phyloP scores from a whole-genome alignment of 371 early-diverging fungal genomes.

The Mortierella sp. region DNA sequence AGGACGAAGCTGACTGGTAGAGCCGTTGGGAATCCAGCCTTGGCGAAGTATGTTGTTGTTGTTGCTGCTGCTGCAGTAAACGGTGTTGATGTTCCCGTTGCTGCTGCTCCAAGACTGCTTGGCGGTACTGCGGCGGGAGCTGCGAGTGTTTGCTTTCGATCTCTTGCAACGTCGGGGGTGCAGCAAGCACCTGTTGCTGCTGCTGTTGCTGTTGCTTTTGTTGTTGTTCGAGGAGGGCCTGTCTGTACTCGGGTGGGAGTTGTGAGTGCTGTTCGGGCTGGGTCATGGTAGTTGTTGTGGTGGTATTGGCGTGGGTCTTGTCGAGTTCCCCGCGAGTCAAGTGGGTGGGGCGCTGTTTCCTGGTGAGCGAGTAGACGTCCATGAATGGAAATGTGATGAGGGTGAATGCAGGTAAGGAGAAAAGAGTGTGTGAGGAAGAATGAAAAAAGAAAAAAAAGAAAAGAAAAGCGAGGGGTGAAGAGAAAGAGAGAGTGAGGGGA shows the following conservation, averaged over 20 bases:
- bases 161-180: conserved; percentile 52
- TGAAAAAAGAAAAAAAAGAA: background rate
- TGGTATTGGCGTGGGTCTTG: conserved; percentile 38
- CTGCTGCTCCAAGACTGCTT: conserved; percentile 55
- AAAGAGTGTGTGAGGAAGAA: background rate
- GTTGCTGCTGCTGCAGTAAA: conserved; percentile 36
- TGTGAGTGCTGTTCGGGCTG: conserved; percentile 25
- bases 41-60: conserved; percentile 16
- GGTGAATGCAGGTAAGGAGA: background rate
- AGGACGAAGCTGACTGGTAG: conserved; percentile 18
- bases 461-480: conserved; percentile 2
- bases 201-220: conserved; percentile 30
- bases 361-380: conserved; percentile 73
- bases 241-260: conserved; percentile 22
- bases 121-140: conserved; percentile 54
- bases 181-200: conserved; percentile 8
- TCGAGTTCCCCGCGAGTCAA: conserved; percentile 62
- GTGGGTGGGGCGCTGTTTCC: conserved; percentile 71
- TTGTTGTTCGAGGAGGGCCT: conserved; percentile 25
- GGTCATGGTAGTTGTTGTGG: conserved; percentile 19
- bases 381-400: conserved; percentile 40
- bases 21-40: conserved; percentile 23
- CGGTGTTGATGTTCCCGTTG: conserved; percentile 50
- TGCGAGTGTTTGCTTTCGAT: conserved; percentile 52
- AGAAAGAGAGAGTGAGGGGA: background rate